phyloP scores from a whole-genome alignment of 2,329 filamentous ascomycete species.

The Fusarium virguliforme region DNA sequence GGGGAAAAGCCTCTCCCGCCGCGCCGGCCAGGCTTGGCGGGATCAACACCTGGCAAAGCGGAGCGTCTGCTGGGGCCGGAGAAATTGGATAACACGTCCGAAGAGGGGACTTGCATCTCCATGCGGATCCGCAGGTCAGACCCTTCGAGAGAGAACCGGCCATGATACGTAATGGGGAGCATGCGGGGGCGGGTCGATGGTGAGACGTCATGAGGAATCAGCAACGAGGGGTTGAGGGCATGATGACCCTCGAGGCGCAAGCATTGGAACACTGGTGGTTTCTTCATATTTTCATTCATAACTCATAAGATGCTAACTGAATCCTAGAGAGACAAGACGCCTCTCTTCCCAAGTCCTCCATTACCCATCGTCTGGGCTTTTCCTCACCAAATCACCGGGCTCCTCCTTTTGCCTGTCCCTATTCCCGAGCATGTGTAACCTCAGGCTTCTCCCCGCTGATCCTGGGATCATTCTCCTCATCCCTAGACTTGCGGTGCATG shows the following conservation, averaged over 20 bases:
- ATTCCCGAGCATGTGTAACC: conserved; percentile 31
- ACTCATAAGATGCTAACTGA: not conserved
- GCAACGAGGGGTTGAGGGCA: not conserved
- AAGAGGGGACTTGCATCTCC: not conserved
- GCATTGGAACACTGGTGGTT: not conserved
- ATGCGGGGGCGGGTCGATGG: conserved; percentile 12
- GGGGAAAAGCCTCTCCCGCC: conserved; percentile 13
- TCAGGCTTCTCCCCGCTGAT: conserved; percentile 32
- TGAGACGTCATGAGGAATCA: not conserved
- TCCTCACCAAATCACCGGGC: not conserved
- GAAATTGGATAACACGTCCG: conserved; percentile 16
- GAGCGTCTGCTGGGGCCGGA: not conserved
- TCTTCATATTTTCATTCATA: conserved; percentile 1
- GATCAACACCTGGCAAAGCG: conserved; percentile 15
- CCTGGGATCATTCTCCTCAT: conserved; percentile 39
- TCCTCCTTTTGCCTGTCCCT: not conserved
- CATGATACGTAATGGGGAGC: conserved; percentile 2
- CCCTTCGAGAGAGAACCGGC: not conserved
- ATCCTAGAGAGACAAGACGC: not conserved
- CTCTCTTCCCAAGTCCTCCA: conserved; percentile 7
- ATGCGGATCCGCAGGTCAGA: conserved; percentile 19
- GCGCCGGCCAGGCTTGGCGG: not conserved
- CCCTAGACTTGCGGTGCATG: conserved; percentile 16
- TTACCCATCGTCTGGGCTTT: not conserved
- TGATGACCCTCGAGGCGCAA: not conserved